Evolutionary conservation across 1,284 basidiomycete species (phyloP), one percentile per base, ranked within the genome.

Genomic region (Boletellus dicymbophilus): DNA sequence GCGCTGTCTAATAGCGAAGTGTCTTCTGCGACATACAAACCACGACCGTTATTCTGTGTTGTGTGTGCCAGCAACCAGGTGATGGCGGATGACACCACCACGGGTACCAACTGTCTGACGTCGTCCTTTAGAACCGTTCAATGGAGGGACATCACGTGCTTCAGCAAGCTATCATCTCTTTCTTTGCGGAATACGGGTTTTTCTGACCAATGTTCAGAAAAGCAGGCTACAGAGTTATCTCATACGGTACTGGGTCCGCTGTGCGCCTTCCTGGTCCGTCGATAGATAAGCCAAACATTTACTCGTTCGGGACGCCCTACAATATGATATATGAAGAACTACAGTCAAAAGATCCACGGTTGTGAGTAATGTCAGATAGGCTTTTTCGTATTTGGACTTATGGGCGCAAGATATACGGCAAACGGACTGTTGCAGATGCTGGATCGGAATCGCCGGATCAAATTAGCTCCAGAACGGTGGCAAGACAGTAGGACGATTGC

Each of bases 1-100:
- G 18, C n/a, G 21, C 38, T 46, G n/a, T 49, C 37, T 18, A 45
- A 26, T 13, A 36, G 31, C n/a, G 62, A 62, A 26, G 22, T 27
- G 15, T 36, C 58, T 45, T 31, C 48, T 30, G 18, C 50, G 3
- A 52, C 72, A 22, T 84, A 83, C 60, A 88, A 81, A 66, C 67
- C 75, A 22, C 77, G 88, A 25, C 91, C 91, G 3, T 65, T 96
- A 43, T 99, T 99, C 72, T 98, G 96, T 66, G 93, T 99, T 11
- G 96, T 99, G 25, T 99, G 96, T 66, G 96, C 96, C 11, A 97
- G 93, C 66, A 99, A 99, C 64, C 93, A 98, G 74, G 94, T 92
- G 68, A 60, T 80, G 71, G 37, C 23, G 26, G 6, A 25, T 39
- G 31, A 44, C 16, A 25, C 11, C 11, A 33, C 13, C 46, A 31